phyloP scores from a whole-genome alignment of 495 filamentous ascomycete genomes.

The Hypomontagnella monticulosa region DNA sequence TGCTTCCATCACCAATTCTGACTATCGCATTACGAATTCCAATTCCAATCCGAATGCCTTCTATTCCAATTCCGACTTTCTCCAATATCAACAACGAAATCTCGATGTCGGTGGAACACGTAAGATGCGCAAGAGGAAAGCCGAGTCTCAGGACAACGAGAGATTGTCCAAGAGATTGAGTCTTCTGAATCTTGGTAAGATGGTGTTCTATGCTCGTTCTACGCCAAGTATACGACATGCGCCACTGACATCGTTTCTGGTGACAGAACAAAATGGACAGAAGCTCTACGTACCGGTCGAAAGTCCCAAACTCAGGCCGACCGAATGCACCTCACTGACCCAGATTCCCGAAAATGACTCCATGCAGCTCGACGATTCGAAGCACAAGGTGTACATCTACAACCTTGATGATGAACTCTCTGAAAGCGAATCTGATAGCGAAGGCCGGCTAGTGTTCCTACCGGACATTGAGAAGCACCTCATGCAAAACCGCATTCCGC shows the following conservation, averaged over 20 bases:
- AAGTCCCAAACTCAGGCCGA: slow-evolving; percentile 42
- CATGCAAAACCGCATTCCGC: slow-evolving; percentile 69
- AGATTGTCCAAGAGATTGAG: slow-evolving; percentile 82
- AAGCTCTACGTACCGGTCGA: slow-evolving; percentile 67
- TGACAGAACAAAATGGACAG: slow-evolving; percentile 61
- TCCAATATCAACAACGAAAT: slow-evolving; percentile 12
- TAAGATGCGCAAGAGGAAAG: slow-evolving; percentile 61
- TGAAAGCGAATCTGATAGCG: slow-evolving; percentile 51
- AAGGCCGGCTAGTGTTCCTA: slow-evolving; percentile 72
- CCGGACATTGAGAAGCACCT: slow-evolving; percentile 86
- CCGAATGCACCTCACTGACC: slow-evolving; percentile 14
- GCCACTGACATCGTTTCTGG: slow-evolving; percentile 9
- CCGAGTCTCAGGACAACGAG: slow-evolving; percentile 61
- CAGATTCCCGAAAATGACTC: slow-evolving; percentile 58
- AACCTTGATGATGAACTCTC: slow-evolving; percentile 88
- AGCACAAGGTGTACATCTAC: slow-evolving; percentile 87
- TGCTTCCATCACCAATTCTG: slow-evolving; percentile 27
- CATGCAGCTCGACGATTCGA: slow-evolving; percentile 91
- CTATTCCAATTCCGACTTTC: background rate
- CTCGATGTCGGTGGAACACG: slow-evolving; percentile 41
- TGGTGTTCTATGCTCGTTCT: background rate
- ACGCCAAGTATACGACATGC: slow-evolving; percentile 1
- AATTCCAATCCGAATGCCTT: slow-evolving; percentile 14
- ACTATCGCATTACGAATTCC: background rate
- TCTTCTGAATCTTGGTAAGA: slow-evolving; percentile 80